phyloP scores from a whole-genome alignment of 2,329 filamentous ascomycete species.

The Xylaria hypoxylon region DNA sequence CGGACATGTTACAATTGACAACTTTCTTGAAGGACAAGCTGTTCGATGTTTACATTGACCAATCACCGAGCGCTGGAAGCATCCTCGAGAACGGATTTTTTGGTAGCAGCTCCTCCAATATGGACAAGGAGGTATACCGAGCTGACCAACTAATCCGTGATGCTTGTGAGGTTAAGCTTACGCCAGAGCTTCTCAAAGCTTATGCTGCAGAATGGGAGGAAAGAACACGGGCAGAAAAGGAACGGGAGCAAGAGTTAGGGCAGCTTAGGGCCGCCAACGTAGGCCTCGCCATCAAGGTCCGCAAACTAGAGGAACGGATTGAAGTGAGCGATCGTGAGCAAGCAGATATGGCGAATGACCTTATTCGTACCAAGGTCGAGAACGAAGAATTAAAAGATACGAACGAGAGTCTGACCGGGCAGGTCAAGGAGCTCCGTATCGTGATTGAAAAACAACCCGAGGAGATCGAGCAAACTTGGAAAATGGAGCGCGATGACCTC shows the following conservation, averaged over 20 bases:
- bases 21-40: conserved; percentile 92
- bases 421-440: conserved; percentile 84
- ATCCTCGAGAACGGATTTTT: conserved; percentile 98
- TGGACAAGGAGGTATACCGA: conserved; percentile 95
- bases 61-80: conserved; percentile 89
- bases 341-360: conserved; percentile 87
- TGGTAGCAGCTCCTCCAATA: conserved; percentile 85
- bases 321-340: conserved; percentile 92
- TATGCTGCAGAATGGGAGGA: conserved; percentile 95
- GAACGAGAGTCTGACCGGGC: conserved; percentile 87
- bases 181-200: conserved; percentile 80
- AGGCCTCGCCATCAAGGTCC: conserved; percentile 79
- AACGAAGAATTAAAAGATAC: conserved; percentile 90
- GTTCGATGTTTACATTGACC: conserved; percentile 97
- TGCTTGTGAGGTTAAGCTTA: conserved; percentile 88
- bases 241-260: conserved; percentile 84
- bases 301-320: conserved; percentile 85
- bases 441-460: conserved; percentile 91
- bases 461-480: conserved; percentile 85
- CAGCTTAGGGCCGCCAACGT: conserved; percentile 74
- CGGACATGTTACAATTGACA: conserved; percentile 90
- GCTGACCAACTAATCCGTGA: conserved; percentile 94
- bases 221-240: conserved; percentile 82
- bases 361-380: conserved; percentile 92
- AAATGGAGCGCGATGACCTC: conserved; percentile 87